Percentiles rank a stretch among this genome's conserved stretches.
These are phyloP conservation scores for Astragalus glycyphyllos DNA, from an alignment of 306 rosid genomes.

Conservation along the genomic window DNA sequence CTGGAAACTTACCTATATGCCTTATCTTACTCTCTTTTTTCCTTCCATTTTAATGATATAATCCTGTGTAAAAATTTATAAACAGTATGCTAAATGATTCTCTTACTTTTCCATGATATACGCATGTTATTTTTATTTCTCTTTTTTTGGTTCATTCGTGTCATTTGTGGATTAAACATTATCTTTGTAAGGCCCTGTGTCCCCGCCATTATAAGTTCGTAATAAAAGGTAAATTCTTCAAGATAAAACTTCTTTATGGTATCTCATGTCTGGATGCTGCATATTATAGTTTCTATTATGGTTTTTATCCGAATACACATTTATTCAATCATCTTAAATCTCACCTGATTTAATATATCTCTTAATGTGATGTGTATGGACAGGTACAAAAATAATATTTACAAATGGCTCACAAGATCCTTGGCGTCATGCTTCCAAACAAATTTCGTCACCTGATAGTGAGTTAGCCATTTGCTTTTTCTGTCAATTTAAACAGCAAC, in stretches of 20 bases:
- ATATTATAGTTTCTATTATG: constrained; percentile 26
- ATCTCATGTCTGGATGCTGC: too few species aligned
- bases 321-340: constrained; percentile 20
- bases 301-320: constrained; percentile 4
- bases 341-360: constrained; percentile 25
- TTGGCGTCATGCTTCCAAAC: constrained; percentile 98
- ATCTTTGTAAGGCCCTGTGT: too few species aligned
- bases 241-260: too few species aligned
- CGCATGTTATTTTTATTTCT: too few species aligned
- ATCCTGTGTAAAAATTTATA: constrained; percentile 17
- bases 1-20: constrained; percentile 30
- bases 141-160: too few species aligned
- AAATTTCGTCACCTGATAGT: constrained; percentile 75
- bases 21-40: constrained; percentile 9
- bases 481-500: constrained; percentile 13
- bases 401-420: constrained; percentile 97
- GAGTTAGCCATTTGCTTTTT: constrained; percentile 54
- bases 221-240: too few species aligned
- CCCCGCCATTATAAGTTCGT: too few species aligned
- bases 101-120: too few species aligned
- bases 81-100: too few species aligned
- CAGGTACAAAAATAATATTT: constrained; percentile 91
- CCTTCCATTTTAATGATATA: background rate
- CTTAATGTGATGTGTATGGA: constrained; percentile 40
- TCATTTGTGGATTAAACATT: too few species aligned